Percentiles rank a stretch among this genome's conserved stretches.
Evolutionary conservation across 192 early-diverging fungal genomes (phyloP).

Genomic region (Backusella tarrabulga): DNA sequence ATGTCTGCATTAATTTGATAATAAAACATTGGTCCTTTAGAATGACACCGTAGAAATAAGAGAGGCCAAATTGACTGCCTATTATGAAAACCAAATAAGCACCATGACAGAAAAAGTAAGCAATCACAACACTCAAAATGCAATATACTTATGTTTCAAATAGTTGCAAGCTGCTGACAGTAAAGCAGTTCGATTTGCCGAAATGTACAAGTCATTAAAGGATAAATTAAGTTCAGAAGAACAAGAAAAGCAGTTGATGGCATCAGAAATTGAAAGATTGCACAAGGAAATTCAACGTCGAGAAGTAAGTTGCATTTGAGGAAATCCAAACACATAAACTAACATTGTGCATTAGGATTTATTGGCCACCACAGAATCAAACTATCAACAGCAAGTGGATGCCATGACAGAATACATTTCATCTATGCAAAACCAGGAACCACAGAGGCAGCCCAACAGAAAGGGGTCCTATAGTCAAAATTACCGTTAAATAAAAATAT

Average conservation of each 20-base stretch:
- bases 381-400: constrained; percentile 42
- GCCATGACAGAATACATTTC: constrained; percentile 42
- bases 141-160: neutral
- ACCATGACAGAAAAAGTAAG: constrained; percentile 21
- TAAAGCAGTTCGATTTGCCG: constrained; percentile 34
- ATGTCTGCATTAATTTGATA: neutral
- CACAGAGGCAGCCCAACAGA: neutral
- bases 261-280: constrained; percentile 20
- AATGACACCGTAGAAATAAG: neutral
- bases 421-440: constrained; percentile 9
- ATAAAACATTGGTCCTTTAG: neutral
- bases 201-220: constrained; percentile 34
- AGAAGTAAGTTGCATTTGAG: neutral
- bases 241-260: constrained; percentile 15
- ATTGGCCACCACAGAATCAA: constrained; percentile 33
- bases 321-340: neutral
- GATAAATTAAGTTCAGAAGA: constrained; percentile 30
- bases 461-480: neutral
- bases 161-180: constrained; percentile 43
- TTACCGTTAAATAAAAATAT: neutral
- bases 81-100: constrained; percentile 21
- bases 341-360: constrained; percentile 24
- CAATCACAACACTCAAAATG: neutral
- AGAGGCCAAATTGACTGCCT: neutral
- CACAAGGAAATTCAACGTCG: constrained; percentile 21